Conservation (phyloP, 2,329 filamentous ascomycete species). For the Sporothrix luriei region DNA sequence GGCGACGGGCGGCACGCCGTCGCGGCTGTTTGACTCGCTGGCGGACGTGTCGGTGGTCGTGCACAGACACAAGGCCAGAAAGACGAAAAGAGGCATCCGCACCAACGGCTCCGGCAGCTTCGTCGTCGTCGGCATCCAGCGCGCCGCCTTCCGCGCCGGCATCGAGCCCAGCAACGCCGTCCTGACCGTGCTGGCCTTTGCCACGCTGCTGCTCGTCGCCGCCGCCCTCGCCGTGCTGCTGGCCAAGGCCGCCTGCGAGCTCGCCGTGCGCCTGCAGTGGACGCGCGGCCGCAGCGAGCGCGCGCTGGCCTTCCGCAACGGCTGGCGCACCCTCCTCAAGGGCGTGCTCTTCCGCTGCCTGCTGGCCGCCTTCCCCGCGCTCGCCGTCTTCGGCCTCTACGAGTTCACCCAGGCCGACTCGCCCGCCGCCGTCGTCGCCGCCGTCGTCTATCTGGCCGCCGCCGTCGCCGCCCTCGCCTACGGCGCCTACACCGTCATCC, state of each 20-base stretch:
- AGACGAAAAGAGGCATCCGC: conserved; percentile 45
- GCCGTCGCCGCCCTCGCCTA: conserved; percentile 72
- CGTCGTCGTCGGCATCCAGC: conserved; percentile 71
- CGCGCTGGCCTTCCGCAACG: conserved; percentile 75
- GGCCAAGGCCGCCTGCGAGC: conserved; percentile 70
- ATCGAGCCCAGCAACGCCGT: conserved; percentile 86
- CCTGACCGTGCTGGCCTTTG: conserved; percentile 76
- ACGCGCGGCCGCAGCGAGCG: conserved; percentile 70
- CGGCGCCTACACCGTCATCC: conserved; percentile 80
- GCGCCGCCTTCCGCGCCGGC: conserved; percentile 74
- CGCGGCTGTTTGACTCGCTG: conserved; percentile 70
- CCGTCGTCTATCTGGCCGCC: conserved; percentile 76
- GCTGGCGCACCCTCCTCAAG: conserved; percentile 82
- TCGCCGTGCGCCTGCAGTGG: conserved; percentile 68
- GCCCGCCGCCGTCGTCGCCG: conserved; percentile 74
- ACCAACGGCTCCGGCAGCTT: conserved; percentile 48
- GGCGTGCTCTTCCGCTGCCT: conserved; percentile 82
- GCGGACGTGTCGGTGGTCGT: conserved; percentile 73
- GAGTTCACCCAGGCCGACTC: conserved; percentile 79
- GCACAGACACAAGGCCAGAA: conserved; percentile 50
- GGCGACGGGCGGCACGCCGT: conserved; percentile 76
- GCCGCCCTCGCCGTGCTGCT: conserved; percentile 57
- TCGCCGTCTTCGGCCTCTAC: conserved; percentile 82
- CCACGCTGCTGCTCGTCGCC: conserved; percentile 69
- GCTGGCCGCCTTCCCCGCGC: conserved; percentile 82